phyloP scores from a whole-genome alignment of 495 filamentous ascomycete genomes.

The Entonaema liquescens region DNA sequence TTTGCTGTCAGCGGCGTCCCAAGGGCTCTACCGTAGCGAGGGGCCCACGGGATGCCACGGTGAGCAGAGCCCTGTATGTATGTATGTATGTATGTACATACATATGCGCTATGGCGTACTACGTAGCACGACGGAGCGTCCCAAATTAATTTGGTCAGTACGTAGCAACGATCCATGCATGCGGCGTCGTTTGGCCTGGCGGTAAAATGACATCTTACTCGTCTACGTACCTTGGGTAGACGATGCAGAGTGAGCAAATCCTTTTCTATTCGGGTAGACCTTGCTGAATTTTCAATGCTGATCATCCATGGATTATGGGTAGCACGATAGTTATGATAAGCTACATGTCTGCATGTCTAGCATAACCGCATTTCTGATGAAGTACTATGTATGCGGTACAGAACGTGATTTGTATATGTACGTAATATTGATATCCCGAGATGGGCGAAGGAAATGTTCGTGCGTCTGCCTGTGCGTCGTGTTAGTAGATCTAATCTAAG shows the following conservation, averaged over 20 bases:
- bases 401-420: conserved; percentile 3
- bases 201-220: conserved; percentile 1
- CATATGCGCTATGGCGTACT: neutral
- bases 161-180: neutral
- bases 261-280: neutral
- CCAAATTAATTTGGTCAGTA: neutral
- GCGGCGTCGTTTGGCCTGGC: neutral
- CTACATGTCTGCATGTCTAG: neutral
- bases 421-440: conserved; percentile 5
- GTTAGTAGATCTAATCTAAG: conserved; percentile 36
- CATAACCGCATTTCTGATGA: neutral
- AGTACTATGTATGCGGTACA: conserved; percentile 7
- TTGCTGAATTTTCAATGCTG: conserved; percentile 10
- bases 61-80: neutral
- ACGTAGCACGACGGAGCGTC: neutral
- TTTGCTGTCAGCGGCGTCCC: neutral
- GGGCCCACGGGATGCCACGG: neutral
- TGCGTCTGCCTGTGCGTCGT: conserved; percentile 13
- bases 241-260: conserved; percentile 21
- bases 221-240: neutral
- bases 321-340: neutral
- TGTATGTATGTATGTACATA: neutral
- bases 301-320: neutral
- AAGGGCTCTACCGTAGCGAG: neutral
- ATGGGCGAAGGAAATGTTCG: conserved; percentile 8